phyloP scores from a whole-genome alignment of 352 stramenopile species.

The Globisporangium canariense region DNA sequence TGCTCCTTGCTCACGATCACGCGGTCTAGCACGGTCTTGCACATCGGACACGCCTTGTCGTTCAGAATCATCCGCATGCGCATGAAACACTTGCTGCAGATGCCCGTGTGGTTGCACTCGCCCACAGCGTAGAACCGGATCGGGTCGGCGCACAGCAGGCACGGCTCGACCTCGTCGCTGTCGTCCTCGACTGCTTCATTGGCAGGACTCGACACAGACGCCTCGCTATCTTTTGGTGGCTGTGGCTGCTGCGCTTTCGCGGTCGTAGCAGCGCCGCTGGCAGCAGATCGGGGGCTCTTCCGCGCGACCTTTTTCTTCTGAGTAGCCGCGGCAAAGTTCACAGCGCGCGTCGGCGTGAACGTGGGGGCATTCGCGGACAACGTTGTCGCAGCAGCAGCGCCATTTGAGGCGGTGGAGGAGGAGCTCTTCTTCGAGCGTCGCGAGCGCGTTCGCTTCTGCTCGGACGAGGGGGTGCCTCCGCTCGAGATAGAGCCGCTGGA shows the following conservation, averaged over 20 bases:
- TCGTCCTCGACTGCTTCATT: slow-evolving; percentile 16
- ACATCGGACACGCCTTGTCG: slow-evolving; percentile 78
- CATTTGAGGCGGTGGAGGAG: neutral
- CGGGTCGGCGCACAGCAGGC: slow-evolving; percentile 64
- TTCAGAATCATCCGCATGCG: slow-evolving; percentile 80
- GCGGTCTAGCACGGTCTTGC: slow-evolving; percentile 62
- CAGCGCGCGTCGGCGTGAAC: slow-evolving; percentile 8
- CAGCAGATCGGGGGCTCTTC: neutral
- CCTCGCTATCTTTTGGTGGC: neutral
- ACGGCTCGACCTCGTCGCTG: slow-evolving; percentile 36
- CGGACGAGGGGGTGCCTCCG: slow-evolving; percentile 3
- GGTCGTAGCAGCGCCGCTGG: neutral
- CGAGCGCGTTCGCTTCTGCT: slow-evolving; percentile 3
- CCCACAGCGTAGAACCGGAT: slow-evolving; percentile 72
- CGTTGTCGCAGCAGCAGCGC: neutral
- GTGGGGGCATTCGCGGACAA: slow-evolving; percentile 14
- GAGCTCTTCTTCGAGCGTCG: slow-evolving; percentile 12
- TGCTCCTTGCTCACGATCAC: slow-evolving; percentile 55
- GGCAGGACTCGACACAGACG: neutral
- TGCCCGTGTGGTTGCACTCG: slow-evolving; percentile 75
- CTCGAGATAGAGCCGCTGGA: slow-evolving; percentile 16
- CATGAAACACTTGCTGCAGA: slow-evolving; percentile 82
- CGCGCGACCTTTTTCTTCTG: slow-evolving; percentile 23
- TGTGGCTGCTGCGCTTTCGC: slow-evolving; percentile 3
- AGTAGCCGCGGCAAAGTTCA: neutral